A percentile compares a stretch with the other conserved stretches of the same genome.
Evolutionary conservation across 768 basidiomycete genomes (phyloP).

Genomic region (Suillus occidentalis): DNA sequence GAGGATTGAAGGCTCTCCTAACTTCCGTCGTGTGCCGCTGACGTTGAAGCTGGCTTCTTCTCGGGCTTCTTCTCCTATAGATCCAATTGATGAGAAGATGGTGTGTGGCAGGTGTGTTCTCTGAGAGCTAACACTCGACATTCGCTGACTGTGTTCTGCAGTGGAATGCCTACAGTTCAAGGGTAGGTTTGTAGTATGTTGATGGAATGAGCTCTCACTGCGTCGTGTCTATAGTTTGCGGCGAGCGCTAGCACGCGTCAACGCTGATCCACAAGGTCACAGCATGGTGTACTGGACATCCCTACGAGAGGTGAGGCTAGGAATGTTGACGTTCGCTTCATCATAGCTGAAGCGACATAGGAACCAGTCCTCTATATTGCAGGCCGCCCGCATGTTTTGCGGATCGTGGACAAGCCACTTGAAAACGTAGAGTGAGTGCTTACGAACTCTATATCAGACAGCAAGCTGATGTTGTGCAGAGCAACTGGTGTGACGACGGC

Average conservation of each 20-base stretch:
- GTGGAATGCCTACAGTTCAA: constrained; percentile 93
- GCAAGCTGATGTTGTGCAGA: constrained; percentile 38
- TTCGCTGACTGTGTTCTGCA: constrained; percentile 35
- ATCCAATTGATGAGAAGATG: constrained; percentile 51
- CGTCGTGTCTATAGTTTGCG: constrained; percentile 53
- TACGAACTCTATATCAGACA: not conserved
- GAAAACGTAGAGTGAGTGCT: constrained; percentile 88
- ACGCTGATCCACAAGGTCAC: constrained; percentile 74
- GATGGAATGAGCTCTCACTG: not conserved
- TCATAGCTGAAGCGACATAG: constrained; percentile 34
- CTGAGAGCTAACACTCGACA: constrained; percentile 5
- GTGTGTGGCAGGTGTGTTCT: constrained; percentile 71
- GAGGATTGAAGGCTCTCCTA: constrained; percentile 91
- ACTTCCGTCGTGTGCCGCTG: constrained; percentile 83
- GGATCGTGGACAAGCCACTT: constrained; percentile 82
- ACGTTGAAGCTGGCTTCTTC: constrained; percentile 38
- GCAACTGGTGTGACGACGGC: constrained; percentile 91
- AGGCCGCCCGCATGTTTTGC: constrained; percentile 86
- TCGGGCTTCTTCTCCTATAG: constrained; percentile 29
- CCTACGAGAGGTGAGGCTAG: constrained; percentile 70
- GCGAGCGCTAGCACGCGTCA: constrained; percentile 73
- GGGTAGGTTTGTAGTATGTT: constrained; percentile 49
- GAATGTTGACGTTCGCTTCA: not conserved
- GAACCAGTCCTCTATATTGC: constrained; percentile 93
- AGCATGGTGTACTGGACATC: constrained; percentile 93